Evolutionary conservation across 306 rosid genomes (phyloP).

Genomic region (Trifolium repens): DNA sequence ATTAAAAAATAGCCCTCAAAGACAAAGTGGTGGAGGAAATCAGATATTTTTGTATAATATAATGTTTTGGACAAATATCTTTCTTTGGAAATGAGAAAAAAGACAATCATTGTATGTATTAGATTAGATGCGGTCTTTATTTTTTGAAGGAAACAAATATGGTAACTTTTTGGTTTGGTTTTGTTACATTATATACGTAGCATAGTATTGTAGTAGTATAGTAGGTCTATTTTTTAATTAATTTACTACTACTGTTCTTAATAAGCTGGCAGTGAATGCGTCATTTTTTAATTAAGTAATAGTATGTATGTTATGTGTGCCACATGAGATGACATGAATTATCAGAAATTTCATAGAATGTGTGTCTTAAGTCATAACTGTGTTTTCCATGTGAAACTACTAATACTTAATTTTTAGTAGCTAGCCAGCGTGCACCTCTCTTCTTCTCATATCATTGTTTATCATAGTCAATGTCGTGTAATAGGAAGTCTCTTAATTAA

Average conservation of each 20-base stretch:
- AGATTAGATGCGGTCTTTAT: neutral
- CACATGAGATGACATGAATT: neutral
- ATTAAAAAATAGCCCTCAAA: constrained; percentile 6
- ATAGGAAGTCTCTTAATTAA: constrained; percentile 35
- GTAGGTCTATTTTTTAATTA: neutral
- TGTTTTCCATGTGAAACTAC: constrained; percentile 46
- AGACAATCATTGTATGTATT: neutral
- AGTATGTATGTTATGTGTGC: neutral
- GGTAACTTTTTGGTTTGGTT: neutral
- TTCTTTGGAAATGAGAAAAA: neutral
- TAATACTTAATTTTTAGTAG: constrained; percentile 15
- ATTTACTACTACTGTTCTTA: neutral
- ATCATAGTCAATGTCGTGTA: constrained; percentile 50
- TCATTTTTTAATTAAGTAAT: neutral
- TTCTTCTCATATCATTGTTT: constrained; percentile 3
- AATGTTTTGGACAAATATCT: constrained; percentile 14
- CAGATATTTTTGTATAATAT: neutral
- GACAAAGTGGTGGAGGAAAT: constrained; percentile 26
- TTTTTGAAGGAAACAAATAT: neutral
- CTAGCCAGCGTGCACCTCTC: neutral
- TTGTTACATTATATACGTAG: neutral
- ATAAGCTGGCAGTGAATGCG: constrained; percentile 18
- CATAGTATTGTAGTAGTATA: no score
- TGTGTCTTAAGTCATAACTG: constrained; percentile 21
- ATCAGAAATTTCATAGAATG: constrained; percentile 10